Base-by-base conservation (phyloP, 2,329 filamentous ascomycete genomes). In the Metarhizium rileyi region DNA sequence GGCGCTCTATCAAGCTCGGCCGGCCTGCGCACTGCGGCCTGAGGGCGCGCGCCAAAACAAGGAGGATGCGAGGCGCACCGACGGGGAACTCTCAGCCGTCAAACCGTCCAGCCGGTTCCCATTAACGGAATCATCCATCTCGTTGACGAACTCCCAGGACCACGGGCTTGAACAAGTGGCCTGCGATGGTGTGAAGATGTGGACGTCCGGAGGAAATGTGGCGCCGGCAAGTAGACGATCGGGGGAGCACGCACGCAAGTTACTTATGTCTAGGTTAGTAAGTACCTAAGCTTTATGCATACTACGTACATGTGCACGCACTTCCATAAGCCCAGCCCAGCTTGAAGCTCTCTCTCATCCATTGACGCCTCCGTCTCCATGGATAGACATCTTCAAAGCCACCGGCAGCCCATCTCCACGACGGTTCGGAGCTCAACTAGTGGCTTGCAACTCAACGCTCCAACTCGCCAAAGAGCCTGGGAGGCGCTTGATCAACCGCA, bases 211-310 rank as follows among this genome's bases (percentile, higher is more conserved):
- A 14, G 12, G 20, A 23, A 38, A 45, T 36, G 48, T 50, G 49
- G 49, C 49, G 49, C 44, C 33, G 44, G 44, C 49, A 50, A 50
- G 28, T 42, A 30, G 44, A 36, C 23, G 44, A 22, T 18, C 45
- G 28, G 23, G 38, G 45, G 35, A 46, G 28, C 41, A 43, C n/a
- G n/a, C n/a, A n/a, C n/a, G n/a, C n/a, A n/a, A n/a, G n/a, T n/a
- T n/a, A n/a, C n/a, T n/a, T n/a, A n/a, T n/a, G n/a, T n/a, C n/a
- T n/a, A n/a, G n/a, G n/a, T n/a, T n/a, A n/a, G n/a, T n/a, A n/a
- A n/a, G n/a, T n/a, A n/a, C n/a, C n/a, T n/a, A n/a, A n/a, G n/a
- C n/a, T n/a, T n/a, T n/a, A n/a, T n/a, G n/a, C n/a, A n/a, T n/a
- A n/a, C n/a, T n/a, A n/a, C n/a, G n/a, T n/a, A n/a, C n/a, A n/a